A percentile compares a stretch with the other conserved stretches of the same genome.
These are phyloP conservation scores for Clavispora phyllophila DNA, from an alignment of 805 yeast species.

Conservation along the genomic window DNA sequence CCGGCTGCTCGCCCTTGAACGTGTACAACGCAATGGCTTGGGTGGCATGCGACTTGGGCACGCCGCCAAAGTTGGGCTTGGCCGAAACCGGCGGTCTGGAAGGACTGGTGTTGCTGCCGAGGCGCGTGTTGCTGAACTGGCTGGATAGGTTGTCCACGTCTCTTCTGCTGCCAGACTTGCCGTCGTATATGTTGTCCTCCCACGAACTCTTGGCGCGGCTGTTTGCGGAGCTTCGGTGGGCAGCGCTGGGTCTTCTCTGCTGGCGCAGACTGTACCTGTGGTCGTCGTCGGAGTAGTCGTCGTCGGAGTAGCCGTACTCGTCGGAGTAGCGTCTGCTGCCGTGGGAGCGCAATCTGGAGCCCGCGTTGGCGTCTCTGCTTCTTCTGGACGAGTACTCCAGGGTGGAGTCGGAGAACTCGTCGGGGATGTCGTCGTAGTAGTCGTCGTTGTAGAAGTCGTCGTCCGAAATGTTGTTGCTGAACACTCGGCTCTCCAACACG, in stretches of 20 bases:
- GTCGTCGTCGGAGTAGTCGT: conserved; percentile 34
- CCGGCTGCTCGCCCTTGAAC: conserved; percentile 89
- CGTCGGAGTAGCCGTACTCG: conserved; percentile 31
- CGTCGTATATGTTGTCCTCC: conserved; percentile 86
- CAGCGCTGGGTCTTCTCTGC: conserved; percentile 33
- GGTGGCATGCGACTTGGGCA: conserved; percentile 40
- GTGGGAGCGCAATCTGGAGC: conserved; percentile 2
- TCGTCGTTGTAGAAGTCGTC: conserved; percentile 58
- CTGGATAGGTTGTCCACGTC: conserved; percentile 32
- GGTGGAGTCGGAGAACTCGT: conserved; percentile 56
- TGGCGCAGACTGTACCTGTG: conserved; percentile 20
- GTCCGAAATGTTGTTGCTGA: conserved; percentile 48
- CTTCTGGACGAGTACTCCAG: conserved; percentile 30
- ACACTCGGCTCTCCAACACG: conserved; percentile 80
- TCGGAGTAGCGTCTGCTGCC: conserved; percentile 25
- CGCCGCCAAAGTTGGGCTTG: conserved; percentile 38
- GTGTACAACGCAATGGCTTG: conserved; percentile 89
- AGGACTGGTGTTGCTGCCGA: conserved; percentile 24
- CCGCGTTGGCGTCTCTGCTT: conserved; percentile 13
- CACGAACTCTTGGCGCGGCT: conserved; percentile 46
- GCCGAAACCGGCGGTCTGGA: conserved; percentile 33
- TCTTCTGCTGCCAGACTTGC: conserved; percentile 24
- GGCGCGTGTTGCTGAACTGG: conserved; percentile 30
- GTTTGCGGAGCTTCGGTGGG: conserved; percentile 12
- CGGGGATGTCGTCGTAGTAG: conserved; percentile 67